Percentiles rank a stretch among this genome's conserved stretches.
phyloP scores from a whole-genome alignment of 768 basidiomycete species.

The Psilocybe azurescens region DNA sequence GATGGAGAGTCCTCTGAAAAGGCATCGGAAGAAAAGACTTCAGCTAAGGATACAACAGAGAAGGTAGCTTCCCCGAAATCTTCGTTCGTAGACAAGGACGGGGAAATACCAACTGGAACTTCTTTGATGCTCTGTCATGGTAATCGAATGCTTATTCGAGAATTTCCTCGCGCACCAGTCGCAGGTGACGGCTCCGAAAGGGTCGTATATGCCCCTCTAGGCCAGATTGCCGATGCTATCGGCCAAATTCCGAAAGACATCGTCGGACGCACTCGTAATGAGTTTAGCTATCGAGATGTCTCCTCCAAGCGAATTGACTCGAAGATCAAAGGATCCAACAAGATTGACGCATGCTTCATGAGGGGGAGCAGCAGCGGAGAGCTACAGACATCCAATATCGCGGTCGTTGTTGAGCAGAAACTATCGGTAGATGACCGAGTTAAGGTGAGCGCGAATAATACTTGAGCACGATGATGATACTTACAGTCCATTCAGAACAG shows the following conservation, averaged over 20 bases:
- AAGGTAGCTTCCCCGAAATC: too few relatives aligned
- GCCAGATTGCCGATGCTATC: not conserved
- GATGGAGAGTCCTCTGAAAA: not conserved
- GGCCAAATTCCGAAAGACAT: not conserved
- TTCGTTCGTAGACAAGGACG: too few relatives aligned
- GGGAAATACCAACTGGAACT: too few relatives aligned
- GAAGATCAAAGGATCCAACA: not conserved
- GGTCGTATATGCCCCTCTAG: not conserved
- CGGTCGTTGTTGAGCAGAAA: not conserved
- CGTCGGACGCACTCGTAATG: not conserved
- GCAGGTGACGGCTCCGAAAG: not conserved
- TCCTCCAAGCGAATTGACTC: not conserved
- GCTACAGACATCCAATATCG: not conserved
- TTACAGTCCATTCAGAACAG: too few relatives aligned
- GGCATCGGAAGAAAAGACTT: too few relatives aligned
- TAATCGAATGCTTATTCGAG: too few relatives aligned
- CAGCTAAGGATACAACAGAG: too few relatives aligned
- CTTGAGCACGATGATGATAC: too few relatives aligned
- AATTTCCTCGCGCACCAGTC: not conserved
- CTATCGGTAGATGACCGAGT: too few relatives aligned
- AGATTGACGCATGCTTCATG: not conserved
- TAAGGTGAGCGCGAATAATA: too few relatives aligned
- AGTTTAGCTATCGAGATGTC: not conserved
- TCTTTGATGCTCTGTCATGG: too few relatives aligned
- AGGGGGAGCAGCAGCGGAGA: not conserved